These are phyloP conservation scores for Ambispora gerdemannii DNA, from an alignment of 192 early-diverging fungal genomes.

Conservation along the genomic window DNA sequence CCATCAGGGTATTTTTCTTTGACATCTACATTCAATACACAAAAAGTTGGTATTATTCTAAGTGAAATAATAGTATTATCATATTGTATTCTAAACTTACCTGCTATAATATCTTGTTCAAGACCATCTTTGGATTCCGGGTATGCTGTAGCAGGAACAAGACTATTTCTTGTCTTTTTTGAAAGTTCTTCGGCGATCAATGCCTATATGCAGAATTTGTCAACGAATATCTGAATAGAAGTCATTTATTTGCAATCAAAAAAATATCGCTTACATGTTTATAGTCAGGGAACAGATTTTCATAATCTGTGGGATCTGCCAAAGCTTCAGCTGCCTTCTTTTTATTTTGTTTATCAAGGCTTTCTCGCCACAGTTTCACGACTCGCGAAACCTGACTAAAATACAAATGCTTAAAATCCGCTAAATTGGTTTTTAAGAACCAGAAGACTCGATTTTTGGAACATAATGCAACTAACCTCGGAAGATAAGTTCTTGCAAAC, in stretches of 20 bases:
- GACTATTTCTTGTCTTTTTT: constrained; percentile 31
- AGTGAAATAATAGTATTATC: neutral
- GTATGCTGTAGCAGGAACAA: constrained; percentile 51
- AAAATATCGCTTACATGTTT: constrained; percentile 36
- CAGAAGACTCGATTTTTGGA: neutral
- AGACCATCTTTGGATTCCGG: constrained; percentile 54
- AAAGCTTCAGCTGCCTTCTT: constrained; percentile 84
- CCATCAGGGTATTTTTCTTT: constrained; percentile 33
- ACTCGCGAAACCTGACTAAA: constrained; percentile 58
- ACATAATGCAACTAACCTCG: constrained; percentile 41
- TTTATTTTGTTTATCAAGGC: constrained; percentile 63
- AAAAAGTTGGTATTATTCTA: neutral
- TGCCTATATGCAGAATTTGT: constrained; percentile 8
- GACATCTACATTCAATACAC: constrained; percentile 2
- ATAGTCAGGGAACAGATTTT: constrained; percentile 85
- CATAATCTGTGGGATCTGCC: constrained; percentile 78
- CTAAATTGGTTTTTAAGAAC: neutral
- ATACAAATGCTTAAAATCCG: neutral
- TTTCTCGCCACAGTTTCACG: constrained; percentile 77
- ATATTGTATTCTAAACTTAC: constrained; percentile 25
- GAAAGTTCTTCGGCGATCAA: constrained; percentile 54
- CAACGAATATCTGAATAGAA: neutral
- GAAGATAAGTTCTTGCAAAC: constrained; percentile 86
- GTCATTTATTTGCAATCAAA: neutral
- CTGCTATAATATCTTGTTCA: constrained; percentile 57